A percentile compares a stretch with the other conserved stretches of the same genome.
Conservation (phyloP, 257 asterid genomes). For the Thymus mandschuricus region DNA sequence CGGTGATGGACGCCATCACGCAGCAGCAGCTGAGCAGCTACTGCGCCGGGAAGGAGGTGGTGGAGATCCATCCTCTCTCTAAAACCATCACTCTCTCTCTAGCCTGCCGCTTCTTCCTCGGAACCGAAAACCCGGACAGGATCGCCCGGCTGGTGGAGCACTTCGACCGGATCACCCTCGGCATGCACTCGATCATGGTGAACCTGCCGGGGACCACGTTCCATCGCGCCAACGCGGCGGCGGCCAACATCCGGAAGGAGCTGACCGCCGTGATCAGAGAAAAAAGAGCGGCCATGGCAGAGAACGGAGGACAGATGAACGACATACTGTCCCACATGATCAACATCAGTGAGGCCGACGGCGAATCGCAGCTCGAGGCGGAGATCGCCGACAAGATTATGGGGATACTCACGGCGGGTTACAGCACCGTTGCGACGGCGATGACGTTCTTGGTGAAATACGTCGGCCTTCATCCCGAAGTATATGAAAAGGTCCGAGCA, state of each 20-base stretch:
- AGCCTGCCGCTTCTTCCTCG: slow-evolving; percentile 58
- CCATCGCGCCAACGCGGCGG: slow-evolving; percentile 59
- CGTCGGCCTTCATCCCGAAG: slow-evolving; percentile 48
- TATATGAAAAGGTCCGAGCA: slow-evolving; percentile 49
- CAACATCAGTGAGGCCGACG: background rate
- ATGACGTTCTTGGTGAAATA: slow-evolving; percentile 63
- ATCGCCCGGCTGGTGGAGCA: slow-evolving; percentile 47
- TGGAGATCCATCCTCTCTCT: slow-evolving; percentile 45
- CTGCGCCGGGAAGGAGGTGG: slow-evolving; percentile 42
- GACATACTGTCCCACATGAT: slow-evolving; percentile 56
- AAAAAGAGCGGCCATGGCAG: slow-evolving; percentile 50
- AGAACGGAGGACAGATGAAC: slow-evolving; percentile 23
- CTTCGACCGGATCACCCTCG: slow-evolving; percentile 56
- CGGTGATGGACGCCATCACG: slow-evolving; percentile 46
- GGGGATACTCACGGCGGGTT: slow-evolving; percentile 71
- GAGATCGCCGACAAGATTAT: slow-evolving; percentile 68
- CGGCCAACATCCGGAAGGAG: slow-evolving; percentile 57
- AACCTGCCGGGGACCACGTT: slow-evolving; percentile 58
- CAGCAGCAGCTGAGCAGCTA: slow-evolving; percentile 39
- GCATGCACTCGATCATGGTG: slow-evolving; percentile 57
- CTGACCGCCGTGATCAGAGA: slow-evolving; percentile 51
- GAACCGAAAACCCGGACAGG: slow-evolving; percentile 47
- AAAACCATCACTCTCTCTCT: slow-evolving; percentile 54
- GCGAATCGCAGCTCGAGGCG: slow-evolving; percentile 31
- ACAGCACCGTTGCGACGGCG: slow-evolving; percentile 70